Evolutionary conservation across 257 asterid genomes (phyloP), one percentile per base, ranked within the genome.

Genomic region (Petrea volubilis): DNA sequence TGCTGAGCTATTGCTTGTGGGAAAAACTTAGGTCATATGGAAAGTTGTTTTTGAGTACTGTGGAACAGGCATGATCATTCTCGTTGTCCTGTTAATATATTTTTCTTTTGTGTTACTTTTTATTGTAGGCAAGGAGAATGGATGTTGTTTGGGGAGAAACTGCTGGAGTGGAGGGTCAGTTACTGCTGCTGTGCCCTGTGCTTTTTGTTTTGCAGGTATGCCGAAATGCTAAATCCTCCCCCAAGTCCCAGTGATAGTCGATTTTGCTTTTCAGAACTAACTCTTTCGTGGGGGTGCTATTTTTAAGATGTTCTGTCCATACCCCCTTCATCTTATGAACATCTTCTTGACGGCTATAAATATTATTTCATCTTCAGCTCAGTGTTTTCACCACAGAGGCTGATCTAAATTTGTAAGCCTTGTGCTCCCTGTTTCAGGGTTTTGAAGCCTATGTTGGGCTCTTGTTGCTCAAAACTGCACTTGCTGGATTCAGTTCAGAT

Each of bases 141-240:
- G 98, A 93, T 70, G 96, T 93, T 74, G 98, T 93, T 61, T 91
- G 97, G 97, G 98, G 98, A 68, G 98, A 93, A 82, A 91, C 98
- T 69, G 93, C 98, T 31, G 98, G 97, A 68, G 98, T 93, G 73
- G 87, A 91, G 81, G 98, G 98, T 65, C 98, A 93, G 80, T 74
- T 93, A 74, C 80, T 87, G 84, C 65, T 89, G 70, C 76, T 93
- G 33, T 91, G 85, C 76, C 93, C 92, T 60, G 68, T 93, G 47
- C 89, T 93, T 44, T 91, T 93, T 57, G 23, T 87, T 68, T 80
- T 91, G 80, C 98, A 93, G 98, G 98, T 90, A 86, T 21, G 24
- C 41, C 31, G 60, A 44, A 20, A 11, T 46, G 43, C 60, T 13
- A 46, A 53, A 12, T 13, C 7, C 57, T 53, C 29, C 44, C 36